These are phyloP conservation scores for Flaveria floridana DNA, from an alignment of 140 eudicot genomes.

Conservation along the genomic window DNA sequence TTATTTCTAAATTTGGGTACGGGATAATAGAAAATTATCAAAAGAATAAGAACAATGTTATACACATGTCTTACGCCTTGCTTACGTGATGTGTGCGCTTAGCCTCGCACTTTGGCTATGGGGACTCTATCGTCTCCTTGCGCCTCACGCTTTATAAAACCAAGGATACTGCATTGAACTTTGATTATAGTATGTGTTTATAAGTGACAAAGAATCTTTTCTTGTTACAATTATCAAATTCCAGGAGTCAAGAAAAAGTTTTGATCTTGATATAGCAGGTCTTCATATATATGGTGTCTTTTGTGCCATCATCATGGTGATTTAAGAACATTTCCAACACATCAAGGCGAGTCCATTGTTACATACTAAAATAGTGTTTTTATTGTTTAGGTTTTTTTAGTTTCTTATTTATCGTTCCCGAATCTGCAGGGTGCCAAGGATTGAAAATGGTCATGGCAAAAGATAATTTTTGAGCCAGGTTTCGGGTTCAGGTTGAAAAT, in stretches of 20 bases:
- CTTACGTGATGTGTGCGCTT: no score
- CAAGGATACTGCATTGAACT: conserved; percentile 10
- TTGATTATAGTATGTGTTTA: not conserved
- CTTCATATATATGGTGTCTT: conserved; percentile 2
- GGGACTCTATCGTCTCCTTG: no score
- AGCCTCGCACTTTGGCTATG: no score
- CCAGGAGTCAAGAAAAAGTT: conserved; percentile 10
- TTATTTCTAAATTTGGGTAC: no score
- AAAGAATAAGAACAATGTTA: no score
- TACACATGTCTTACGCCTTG: no score
- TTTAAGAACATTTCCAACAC: not conserved
- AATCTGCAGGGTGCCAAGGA: not conserved
- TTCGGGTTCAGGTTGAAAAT: no score
- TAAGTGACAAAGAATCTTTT: not conserved
- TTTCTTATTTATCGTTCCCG: not conserved
- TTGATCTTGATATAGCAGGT: conserved; percentile 17
- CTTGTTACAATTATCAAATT: conserved; percentile 6
- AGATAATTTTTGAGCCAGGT: no score
- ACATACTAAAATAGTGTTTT: not conserved
- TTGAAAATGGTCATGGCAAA: not conserved
- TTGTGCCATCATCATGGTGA: not conserved
- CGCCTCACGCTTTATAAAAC: no score
- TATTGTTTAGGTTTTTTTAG: not conserved
- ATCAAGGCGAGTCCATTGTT: conserved; percentile 7
- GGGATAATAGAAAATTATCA: no score